Conservation (phyloP, 306 rosid species). For the Vigna radiata region DNA sequence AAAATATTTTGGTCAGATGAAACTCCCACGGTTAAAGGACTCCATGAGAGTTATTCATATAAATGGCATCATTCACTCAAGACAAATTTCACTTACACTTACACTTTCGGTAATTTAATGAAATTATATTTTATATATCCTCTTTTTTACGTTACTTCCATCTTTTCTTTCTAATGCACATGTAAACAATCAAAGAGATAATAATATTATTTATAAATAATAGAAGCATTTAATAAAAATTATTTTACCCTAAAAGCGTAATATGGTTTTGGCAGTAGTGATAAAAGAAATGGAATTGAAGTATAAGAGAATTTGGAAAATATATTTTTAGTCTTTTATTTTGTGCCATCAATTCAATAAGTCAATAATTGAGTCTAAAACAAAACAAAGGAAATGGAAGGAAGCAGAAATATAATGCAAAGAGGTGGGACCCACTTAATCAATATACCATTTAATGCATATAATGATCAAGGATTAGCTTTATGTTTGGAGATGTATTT, state of each 20-base stretch:
- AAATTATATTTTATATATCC: neutral
- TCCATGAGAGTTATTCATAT: neutral
- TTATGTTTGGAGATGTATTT: conserved; percentile 34
- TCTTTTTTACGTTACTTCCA: neutral
- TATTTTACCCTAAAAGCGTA: too few species aligned
- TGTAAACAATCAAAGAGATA: too few species aligned
- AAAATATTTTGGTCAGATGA: neutral
- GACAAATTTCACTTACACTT: neutral
- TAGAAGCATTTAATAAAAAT: too few species aligned
- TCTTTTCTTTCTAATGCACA: too few species aligned
- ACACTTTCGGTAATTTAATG: neutral
- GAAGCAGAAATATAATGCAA: conserved; percentile 58
- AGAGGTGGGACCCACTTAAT: conserved; percentile 56
- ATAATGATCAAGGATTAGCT: conserved; percentile 56
- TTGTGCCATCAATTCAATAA: conserved; percentile 45
- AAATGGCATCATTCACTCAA: neutral
- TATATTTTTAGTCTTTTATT: neutral
- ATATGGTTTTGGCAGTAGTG: too few species aligned
- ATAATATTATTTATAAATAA: too few species aligned
- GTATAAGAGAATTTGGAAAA: too few species aligned
- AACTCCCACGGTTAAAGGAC: neutral
- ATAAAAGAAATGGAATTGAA: too few species aligned
- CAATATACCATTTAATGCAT: conserved; percentile 62
- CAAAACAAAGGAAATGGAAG: conserved; percentile 51
- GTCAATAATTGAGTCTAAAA: conserved; percentile 68